Base-by-base conservation (phyloP, 495 filamentous ascomycete species). In the Penicillium arizonense region DNA sequence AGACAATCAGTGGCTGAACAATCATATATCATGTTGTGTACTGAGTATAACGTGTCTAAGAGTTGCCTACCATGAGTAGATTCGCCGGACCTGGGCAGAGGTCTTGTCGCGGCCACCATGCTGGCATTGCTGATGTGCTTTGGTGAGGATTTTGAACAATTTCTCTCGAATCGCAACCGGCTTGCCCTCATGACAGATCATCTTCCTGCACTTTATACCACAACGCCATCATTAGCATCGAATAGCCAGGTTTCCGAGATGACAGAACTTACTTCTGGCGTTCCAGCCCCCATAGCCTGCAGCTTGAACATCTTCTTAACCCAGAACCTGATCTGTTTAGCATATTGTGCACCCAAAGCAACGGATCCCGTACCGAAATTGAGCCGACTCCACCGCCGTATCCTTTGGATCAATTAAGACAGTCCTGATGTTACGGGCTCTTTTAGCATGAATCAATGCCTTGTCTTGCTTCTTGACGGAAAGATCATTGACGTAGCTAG, bases 91-190 rank as follows among this genome's bases (percentile, higher is more conserved):
- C 48, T 81, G 76, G 13, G 77, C 76, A 14, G 80, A 83, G 26
- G 80, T 83, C 60, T 82, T 82, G 59, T 83, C 80, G 46, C 80
- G 73, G n/a, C 80, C 80, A 53, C 80, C 80, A 58, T 83, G 80
- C 44, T 82, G 77, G 24, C 79, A 81, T 56, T 80, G 77, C 32
- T 78, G 74, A 55, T 83, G 80, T 37, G 80, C 79, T 28, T 68
- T 76, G 34, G 77, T 82, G 52, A 83, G 71, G 36, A 83, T 77
- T 49, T 79, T 75, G 61, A 81, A 82, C 14, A 83, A 50, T 47
- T 81, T 77, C 62, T 83, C 80, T 21, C 79, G 76, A 47, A 82
- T 78, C n/a, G 80, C 80, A 24, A 82, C 80, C 7, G 80, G 80
- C 55, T 82, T 82, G n/a, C 75, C 77, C 56, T 82, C 79, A 51